Conservation (phyloP, 2,329 filamentous ascomycete genomes). For the Lojkania enalia region DNA sequence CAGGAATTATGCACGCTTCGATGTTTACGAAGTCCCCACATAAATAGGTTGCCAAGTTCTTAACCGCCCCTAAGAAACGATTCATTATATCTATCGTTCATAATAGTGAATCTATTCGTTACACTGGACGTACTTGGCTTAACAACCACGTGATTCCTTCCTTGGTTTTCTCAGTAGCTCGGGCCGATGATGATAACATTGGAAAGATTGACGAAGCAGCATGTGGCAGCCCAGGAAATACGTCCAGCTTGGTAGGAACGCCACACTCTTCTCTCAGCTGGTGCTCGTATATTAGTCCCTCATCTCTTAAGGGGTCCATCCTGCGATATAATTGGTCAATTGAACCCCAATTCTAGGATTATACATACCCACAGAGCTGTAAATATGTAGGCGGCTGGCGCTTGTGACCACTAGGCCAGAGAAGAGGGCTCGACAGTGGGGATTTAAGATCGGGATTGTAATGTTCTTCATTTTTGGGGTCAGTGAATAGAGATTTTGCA, state of each 20-base stretch:
- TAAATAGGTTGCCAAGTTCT: no score
- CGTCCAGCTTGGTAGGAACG: conserved; percentile 50
- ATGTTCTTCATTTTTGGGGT: conserved; percentile 13
- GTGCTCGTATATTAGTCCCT: conserved; percentile 57
- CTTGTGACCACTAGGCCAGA: conserved; percentile 24
- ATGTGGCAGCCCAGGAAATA: conserved; percentile 51
- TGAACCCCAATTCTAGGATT: not conserved
- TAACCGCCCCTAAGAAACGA: no score
- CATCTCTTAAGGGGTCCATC: conserved; percentile 57
- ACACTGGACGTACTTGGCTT: no score
- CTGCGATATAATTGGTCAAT: conserved; percentile 4
- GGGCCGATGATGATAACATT: conserved; percentile 28
- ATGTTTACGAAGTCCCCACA: no score
- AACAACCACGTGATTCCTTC: conserved; percentile 45
- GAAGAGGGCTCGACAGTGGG: conserved; percentile 26
- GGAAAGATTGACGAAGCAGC: conserved; percentile 42
- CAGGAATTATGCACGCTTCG: no score
- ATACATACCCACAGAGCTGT: conserved; percentile 50
- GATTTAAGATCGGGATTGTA: conserved; percentile 39
- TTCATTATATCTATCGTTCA: no score
- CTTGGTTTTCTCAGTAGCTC: conserved; percentile 32
- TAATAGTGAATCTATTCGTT: no score
- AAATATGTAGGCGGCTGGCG: conserved; percentile 54
- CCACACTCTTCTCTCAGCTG: conserved; percentile 50
- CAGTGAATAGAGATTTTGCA: not conserved